A percentile compares a stretch with the other conserved stretches of the same genome.
Conservation (phyloP, 164 flowering plant species). For the Kalanchoe fedtschenkoi region DNA sequence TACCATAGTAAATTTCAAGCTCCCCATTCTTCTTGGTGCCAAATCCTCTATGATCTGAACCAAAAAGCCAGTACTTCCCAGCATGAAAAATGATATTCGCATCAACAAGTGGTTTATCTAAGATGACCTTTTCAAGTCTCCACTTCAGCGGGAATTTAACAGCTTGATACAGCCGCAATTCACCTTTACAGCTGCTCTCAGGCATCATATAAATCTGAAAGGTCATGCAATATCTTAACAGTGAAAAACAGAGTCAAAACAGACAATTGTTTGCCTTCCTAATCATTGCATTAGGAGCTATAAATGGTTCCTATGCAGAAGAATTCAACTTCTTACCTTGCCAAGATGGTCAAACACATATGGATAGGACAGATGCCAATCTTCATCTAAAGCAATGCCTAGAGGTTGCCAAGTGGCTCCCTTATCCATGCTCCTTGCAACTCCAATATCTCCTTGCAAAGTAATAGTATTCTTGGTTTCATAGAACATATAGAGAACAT, state of each 20-base stretch:
- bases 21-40: constrained; percentile 69
- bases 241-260: not conserved
- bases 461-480: constrained; percentile 84
- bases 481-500: constrained; percentile 59
- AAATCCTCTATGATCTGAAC: constrained; percentile 79
- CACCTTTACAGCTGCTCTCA: constrained; percentile 75
- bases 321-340: constrained; percentile 33
- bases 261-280: not conserved
- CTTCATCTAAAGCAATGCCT: constrained; percentile 85
- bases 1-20: constrained; percentile 81
- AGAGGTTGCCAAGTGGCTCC: constrained; percentile 90
- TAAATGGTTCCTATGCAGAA: not conserved
- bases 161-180: constrained; percentile 63
- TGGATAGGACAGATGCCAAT: constrained; percentile 96
- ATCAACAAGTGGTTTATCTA: constrained; percentile 82
- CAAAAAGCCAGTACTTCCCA: constrained; percentile 78
- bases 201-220: constrained; percentile 94
- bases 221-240: not conserved
- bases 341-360: constrained; percentile 61
- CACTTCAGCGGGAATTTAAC: constrained; percentile 69
- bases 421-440: constrained; percentile 67
- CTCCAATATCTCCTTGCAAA: constrained; percentile 91
- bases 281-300: not conserved
- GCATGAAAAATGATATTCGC: constrained; percentile 43
- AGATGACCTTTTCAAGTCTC: constrained; percentile 57